These are phyloP conservation scores for Diversispora epigaea DNA, from an alignment of 192 early-diverging fungal species.

Conservation along the genomic window DNA sequence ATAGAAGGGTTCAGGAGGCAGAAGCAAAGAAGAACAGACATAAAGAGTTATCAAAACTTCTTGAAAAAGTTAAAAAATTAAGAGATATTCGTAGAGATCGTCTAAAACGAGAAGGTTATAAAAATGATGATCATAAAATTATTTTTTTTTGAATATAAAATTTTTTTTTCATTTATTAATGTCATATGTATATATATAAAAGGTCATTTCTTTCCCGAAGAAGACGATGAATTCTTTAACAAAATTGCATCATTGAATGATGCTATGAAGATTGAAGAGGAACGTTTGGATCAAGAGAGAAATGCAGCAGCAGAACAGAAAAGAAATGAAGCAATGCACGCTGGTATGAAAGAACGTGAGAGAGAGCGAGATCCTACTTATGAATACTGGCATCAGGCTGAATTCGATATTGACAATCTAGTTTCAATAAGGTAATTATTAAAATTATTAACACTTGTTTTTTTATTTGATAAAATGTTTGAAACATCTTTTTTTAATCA, in stretches of 20 bases:
- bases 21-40: conserved; percentile 31
- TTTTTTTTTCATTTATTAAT: background rate
- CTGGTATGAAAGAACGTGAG: conserved; percentile 32
- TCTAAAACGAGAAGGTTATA: conserved; percentile 35
- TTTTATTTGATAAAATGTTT: background rate
- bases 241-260: conserved; percentile 35
- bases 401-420: conserved; percentile 31
- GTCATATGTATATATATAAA: background rate
- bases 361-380: conserved; percentile 32
- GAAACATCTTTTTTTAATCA: background rate
- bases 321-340: conserved; percentile 32
- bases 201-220: conserved; percentile 43
- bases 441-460: background rate
- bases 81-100: conserved; percentile 36
- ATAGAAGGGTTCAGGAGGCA: conserved; percentile 29
- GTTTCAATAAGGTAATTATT: conserved; percentile 24
- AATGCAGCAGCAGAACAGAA: conserved; percentile 28
- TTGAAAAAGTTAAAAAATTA: conserved; percentile 33
- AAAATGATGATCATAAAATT: background rate
- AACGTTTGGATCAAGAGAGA: conserved; percentile 28
- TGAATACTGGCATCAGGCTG: conserved; percentile 38
- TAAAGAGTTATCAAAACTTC: conserved; percentile 33
- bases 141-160: background rate
- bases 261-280: conserved; percentile 29
- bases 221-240: conserved; percentile 40